Evolutionary conservation across 352 stramenopile genomes (phyloP).

Genomic region (Globisporangium lucens): DNA sequence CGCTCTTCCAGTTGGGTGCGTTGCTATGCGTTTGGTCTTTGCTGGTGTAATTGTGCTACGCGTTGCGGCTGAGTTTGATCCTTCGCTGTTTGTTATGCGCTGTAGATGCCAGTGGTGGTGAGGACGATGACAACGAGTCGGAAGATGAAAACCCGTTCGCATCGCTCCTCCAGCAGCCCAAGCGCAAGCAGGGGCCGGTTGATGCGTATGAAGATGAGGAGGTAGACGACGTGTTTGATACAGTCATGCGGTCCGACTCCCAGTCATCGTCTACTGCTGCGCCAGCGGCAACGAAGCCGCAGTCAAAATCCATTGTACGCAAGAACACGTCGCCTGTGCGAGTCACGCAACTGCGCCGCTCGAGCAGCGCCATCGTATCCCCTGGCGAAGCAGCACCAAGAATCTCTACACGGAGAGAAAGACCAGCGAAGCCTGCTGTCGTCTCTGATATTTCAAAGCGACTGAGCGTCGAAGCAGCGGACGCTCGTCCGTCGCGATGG

Average conservation of each 20-base stretch:
- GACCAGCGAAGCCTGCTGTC: neutral
- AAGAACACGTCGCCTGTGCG: constrained; percentile 7
- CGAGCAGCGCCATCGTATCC: neutral
- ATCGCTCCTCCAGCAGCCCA: constrained; percentile 38
- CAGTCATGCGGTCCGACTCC: neutral
- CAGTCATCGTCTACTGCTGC: neutral
- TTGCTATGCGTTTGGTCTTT: neutral
- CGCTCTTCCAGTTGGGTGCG: constrained; percentile 41
- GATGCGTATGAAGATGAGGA: constrained; percentile 1
- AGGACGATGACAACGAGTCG: constrained; percentile 25
- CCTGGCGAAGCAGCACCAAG: neutral
- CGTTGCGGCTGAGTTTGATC: too few species aligned
- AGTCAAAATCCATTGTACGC: neutral
- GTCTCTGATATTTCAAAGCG: constrained; percentile 15
- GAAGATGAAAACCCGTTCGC: constrained; percentile 61
- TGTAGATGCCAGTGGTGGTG: constrained; percentile 12
- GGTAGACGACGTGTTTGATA: neutral
- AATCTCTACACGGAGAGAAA: neutral
- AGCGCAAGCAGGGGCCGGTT: neutral
- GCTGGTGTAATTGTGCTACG: neutral
- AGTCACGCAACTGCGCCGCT: neutral
- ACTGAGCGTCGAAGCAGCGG: constrained; percentile 43
- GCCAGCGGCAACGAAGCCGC: neutral
- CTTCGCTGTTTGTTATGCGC: neutral
- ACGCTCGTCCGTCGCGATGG: constrained; percentile 51